phyloP scores from a whole-genome alignment of 1,139 yeast genomes.

The Tardiomyces depauwii region DNA sequence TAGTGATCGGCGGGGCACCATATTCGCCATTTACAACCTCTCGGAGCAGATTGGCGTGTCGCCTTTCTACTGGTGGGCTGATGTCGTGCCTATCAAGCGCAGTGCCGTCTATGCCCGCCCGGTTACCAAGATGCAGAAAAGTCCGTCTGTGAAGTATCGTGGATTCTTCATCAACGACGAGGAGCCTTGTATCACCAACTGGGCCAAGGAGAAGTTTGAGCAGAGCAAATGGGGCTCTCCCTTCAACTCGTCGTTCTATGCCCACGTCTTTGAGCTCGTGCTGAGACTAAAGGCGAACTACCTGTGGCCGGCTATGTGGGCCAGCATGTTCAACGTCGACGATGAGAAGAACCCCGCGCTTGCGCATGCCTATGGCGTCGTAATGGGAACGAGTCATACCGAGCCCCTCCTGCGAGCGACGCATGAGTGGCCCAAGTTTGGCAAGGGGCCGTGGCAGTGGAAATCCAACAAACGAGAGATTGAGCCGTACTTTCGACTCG shows the following conservation, averaged over 20 bases:
- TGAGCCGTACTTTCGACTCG: conserved; percentile 9
- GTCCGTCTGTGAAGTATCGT: conserved; percentile 11
- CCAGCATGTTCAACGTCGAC: conserved; percentile 11
- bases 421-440: conserved; percentile 13
- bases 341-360: conserved; percentile 9
- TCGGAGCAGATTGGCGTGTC: conserved; percentile 13
- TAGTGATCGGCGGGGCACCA: conserved; percentile 11
- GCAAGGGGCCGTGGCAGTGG: conserved; percentile 13
- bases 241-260: conserved; percentile 9
- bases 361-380: conserved; percentile 13
- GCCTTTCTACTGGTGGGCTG: conserved; percentile 13
- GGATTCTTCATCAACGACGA: conserved; percentile 14
- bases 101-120: conserved; percentile 4
- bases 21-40: conserved; percentile 10
- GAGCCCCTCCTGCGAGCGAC: conserved; percentile 13
- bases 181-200: conserved; percentile 9
- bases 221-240: conserved; percentile 8
- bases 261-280: conserved; percentile 11
- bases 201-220: conserved; percentile 8
- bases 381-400: conserved; percentile 14
- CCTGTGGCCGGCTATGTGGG: conserved; percentile 15
- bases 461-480: conserved; percentile 7
- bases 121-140: conserved; percentile 3
- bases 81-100: conserved; percentile 7
- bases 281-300: conserved; percentile 11